Base-by-base conservation (phyloP, 768 basidiomycete genomes). In the Leccinum rimulosum region DNA sequence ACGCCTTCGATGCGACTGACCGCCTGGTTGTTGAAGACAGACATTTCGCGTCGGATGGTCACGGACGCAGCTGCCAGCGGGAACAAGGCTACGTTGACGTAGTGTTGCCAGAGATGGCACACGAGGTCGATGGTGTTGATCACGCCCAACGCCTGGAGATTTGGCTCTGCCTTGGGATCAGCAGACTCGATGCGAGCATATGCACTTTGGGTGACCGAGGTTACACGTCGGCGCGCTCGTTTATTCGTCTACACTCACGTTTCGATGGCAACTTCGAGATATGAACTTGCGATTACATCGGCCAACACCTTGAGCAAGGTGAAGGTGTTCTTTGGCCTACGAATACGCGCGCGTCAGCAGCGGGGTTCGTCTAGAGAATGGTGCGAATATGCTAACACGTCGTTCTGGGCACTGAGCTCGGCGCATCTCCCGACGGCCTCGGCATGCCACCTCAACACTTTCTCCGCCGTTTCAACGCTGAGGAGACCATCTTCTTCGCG, bases 31-130 rank as follows among this genome's bases (percentile, higher is more conserved):
- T 96, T 95, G 78, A 91, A 96, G 15, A 91, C 84, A 6, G 84
- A 83, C 92, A 98, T 95, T 73, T 98, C 96, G 22, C 95, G 84
- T 52, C 96, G 84, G 38, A 87, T 83, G 4, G 94, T 93, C 6
- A 95, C 91, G 0, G 91, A 91, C 11, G 87, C 86, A 58, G 84
- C 87, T 0, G 93, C 89, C 15, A 99, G 79, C 0, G 97, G 95
- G 14, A 97, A 79, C 6, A 99, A 74, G 0, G 95, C 97, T 19
- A 92, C 90, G 52, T 89, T 90, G 66, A 93, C 84, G 73, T 98
- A 99, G 70, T 91, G 91, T 68, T 98, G 97, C 96, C 95, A 98
- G 11, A 99, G 82, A 69, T 98, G 93, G 68, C 91, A 93, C 57
- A 96, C 88, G 49, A 96, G 83, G 74, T 96, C 95, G 35, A 90